Evolutionary conservation across 225 moss, liverwort and hornwort genomes (phyloP).

Genomic region (Lunularia cruciata): DNA sequence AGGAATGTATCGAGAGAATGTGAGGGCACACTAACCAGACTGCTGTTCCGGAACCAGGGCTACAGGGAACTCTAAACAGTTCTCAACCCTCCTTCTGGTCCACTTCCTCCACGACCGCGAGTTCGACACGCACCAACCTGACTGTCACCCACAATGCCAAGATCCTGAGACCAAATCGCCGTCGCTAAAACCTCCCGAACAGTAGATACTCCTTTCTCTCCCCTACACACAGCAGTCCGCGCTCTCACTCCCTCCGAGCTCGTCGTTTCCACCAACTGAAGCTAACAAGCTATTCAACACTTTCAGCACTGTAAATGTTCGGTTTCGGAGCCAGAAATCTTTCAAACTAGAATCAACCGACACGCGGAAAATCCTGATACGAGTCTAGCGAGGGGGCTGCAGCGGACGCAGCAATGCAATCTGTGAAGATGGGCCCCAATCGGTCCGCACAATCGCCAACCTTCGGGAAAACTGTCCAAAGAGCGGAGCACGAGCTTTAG

Average conservation of each 20-base stretch:
- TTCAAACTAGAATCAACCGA: too few relatives aligned
- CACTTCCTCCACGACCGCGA: not conserved
- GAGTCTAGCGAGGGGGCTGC: too few relatives aligned
- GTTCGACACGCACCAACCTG: conserved; percentile 1
- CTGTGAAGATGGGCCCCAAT: too few relatives aligned
- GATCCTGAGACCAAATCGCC: conserved; percentile 7
- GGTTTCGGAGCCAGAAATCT: not conserved
- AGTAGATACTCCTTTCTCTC: not conserved
- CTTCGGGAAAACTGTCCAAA: too few relatives aligned
- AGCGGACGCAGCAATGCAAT: too few relatives aligned
- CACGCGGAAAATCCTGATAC: too few relatives aligned
- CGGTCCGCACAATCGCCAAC: too few relatives aligned
- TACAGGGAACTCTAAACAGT: not conserved
- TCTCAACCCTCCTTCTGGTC: not conserved
- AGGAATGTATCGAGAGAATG: not conserved
- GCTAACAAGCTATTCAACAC: too few relatives aligned
- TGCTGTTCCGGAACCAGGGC: not conserved
- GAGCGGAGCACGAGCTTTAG: too few relatives aligned
- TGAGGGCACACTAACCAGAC: not conserved
- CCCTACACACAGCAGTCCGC: not conserved
- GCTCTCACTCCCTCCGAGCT: too few relatives aligned
- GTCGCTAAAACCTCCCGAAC: not conserved
- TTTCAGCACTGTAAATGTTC: too few relatives aligned
- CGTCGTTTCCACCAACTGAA: too few relatives aligned
- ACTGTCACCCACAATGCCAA: conserved; percentile 18